Conservation (phyloP, 2,329 filamentous ascomycete genomes). For the Trichoderma simmonsii region DNA sequence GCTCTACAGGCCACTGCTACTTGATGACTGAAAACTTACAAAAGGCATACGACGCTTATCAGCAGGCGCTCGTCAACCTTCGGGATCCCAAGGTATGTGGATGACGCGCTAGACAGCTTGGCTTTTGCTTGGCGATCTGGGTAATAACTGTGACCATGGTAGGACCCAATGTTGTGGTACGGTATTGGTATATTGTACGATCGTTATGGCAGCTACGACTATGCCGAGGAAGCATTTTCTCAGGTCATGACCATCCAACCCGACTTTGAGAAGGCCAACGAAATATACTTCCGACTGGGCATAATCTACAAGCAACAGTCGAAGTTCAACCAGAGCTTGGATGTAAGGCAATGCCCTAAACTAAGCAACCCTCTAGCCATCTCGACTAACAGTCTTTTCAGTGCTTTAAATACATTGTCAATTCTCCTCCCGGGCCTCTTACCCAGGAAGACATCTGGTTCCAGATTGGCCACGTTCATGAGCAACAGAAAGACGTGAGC, state of each 20-base stretch:
- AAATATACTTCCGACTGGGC: slow-evolving; percentile 97
- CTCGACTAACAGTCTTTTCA: slow-evolving; percentile 35
- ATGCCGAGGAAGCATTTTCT: slow-evolving; percentile 96
- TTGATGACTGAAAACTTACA: slow-evolving; percentile 98
- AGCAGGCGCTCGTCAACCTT: slow-evolving; percentile 89
- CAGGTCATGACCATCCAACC: slow-evolving; percentile 99
- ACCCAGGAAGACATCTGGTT: slow-evolving; percentile 99
- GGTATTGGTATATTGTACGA: slow-evolving; percentile 98
- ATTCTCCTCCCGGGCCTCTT: slow-evolving; percentile 83
- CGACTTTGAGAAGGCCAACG: slow-evolving; percentile 96
- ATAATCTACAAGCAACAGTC: slow-evolving; percentile 99
- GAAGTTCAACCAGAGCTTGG: slow-evolving; percentile 87
- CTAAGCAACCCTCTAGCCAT: background rate
- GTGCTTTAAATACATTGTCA: slow-evolving; percentile 99
- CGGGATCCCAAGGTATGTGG: slow-evolving; percentile 79
- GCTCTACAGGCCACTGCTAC: slow-evolving; percentile 78
- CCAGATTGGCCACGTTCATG: slow-evolving; percentile 97
- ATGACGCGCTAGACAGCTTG: background rate
- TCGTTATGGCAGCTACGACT: slow-evolving; percentile 90
- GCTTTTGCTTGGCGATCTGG: background rate
- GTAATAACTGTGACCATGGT: slow-evolving; percentile 16
- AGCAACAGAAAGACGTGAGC: slow-evolving; percentile 96
- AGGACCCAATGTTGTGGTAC: slow-evolving; percentile 98
- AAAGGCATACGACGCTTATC: slow-evolving; percentile 94
- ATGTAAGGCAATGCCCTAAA: slow-evolving; percentile 56